phyloP scores from a whole-genome alignment of 2,329 filamentous ascomycete genomes.

The Rhexocercosporidium sp. region DNA sequence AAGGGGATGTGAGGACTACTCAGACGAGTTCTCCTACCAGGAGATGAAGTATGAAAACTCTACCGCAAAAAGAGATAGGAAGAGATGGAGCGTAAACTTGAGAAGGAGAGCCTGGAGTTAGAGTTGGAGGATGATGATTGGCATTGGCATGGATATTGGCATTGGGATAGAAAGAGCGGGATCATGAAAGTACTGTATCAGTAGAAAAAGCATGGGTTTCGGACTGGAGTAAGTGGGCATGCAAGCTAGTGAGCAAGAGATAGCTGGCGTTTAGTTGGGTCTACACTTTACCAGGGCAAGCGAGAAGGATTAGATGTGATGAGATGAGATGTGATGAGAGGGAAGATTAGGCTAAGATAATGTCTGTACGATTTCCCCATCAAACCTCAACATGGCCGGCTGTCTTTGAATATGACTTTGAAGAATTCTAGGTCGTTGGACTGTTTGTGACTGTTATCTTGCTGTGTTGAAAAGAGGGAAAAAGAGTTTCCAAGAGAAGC shows the following conservation, averaged over 20 bases:
- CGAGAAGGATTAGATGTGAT: background rate
- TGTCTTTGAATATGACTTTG: background rate
- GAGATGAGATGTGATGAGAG: background rate
- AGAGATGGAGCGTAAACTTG: too few relatives aligned
- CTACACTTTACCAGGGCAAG: background rate
- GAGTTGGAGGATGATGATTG: background rate
- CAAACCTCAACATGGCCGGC: background rate
- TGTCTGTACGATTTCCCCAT: slow-evolving; percentile 2
- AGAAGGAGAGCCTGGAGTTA: too few relatives aligned
- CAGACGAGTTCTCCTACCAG: slow-evolving; percentile 2
- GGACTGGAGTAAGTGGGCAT: background rate
- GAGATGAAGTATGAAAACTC: too few relatives aligned
- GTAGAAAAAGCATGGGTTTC: background rate
- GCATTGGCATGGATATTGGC: background rate
- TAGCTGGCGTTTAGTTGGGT: background rate
- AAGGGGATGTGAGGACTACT: background rate
- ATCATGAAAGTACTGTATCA: background rate
- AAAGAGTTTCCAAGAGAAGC: too few relatives aligned
- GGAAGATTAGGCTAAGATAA: slow-evolving; percentile 2
- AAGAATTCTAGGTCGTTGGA: too few relatives aligned
- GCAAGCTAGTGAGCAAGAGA: background rate
- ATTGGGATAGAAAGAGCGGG: background rate
- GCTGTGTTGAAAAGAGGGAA: too few relatives aligned
- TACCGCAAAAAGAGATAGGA: background rate
- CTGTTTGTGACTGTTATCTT: too few relatives aligned